These are phyloP conservation scores for Diplogelasinospora grovesii DNA, from an alignment of 495 filamentous ascomycete genomes.

Conservation along the genomic window DNA sequence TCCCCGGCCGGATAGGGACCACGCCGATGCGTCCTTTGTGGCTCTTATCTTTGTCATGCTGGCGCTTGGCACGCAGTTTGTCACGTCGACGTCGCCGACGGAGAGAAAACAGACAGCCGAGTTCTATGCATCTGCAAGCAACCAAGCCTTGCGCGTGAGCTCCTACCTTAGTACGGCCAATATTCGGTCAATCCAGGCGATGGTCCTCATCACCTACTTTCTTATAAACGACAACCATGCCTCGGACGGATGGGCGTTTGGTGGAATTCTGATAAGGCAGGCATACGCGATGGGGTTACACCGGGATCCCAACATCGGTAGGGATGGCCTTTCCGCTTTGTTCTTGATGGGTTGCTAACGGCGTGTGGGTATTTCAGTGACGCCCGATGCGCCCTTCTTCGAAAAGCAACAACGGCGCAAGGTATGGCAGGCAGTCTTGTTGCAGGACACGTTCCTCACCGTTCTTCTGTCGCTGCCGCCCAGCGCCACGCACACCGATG, in stretches of 20 bases:
- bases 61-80: conserved; percentile 67
- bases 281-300: conserved; percentile 71
- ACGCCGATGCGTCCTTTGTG: conserved; percentile 52
- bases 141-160: conserved; percentile 60
- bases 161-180: conserved; percentile 63
- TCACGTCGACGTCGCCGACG: conserved; percentile 45
- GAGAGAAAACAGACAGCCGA: conserved; percentile 63
- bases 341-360: too few relatives aligned
- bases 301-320: conserved; percentile 62
- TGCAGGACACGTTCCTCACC: conserved; percentile 74
- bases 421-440: conserved; percentile 66
- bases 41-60: conserved; percentile 63
- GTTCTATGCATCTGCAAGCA: conserved; percentile 67
- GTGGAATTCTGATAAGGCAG: conserved; percentile 61
- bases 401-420: conserved; percentile 67
- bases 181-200: conserved; percentile 61
- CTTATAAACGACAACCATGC: conserved; percentile 74
- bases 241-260: conserved; percentile 69
- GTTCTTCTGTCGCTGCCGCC: conserved; percentile 66
- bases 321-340: not conserved
- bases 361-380: conserved; percentile 32
- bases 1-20: conserved; percentile 39
- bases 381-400: conserved; percentile 48
- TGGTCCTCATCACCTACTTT: conserved; percentile 69
- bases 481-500: conserved; percentile 64